These are phyloP conservation scores for Sphagnum contortum DNA, from an alignment of 225 moss, liverwort and hornwort genomes.

Conservation along the genomic window DNA sequence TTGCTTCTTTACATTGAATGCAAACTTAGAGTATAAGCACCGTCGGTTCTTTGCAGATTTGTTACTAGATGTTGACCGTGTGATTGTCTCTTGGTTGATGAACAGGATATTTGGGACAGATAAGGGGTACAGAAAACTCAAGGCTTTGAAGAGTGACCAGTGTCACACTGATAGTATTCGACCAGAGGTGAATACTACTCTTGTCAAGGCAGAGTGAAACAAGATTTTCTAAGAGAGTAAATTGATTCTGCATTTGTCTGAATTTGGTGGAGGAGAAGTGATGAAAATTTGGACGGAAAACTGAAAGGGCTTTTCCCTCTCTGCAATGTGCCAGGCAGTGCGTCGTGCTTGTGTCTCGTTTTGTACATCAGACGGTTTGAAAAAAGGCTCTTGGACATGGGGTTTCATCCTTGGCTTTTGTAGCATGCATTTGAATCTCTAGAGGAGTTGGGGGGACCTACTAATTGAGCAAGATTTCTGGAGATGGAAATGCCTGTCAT, in stretches of 20 bases:
- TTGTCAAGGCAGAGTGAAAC: background rate
- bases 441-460: too few relatives aligned
- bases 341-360: background rate
- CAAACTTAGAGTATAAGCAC: too few relatives aligned
- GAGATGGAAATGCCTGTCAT: background rate
- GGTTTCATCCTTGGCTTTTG: background rate
- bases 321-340: background rate
- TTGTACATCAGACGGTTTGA: background rate
- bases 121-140: constrained; percentile 56
- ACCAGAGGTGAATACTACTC: background rate
- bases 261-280: too few relatives aligned
- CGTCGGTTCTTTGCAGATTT: background rate
- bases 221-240: background rate
- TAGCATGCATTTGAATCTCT: background rate
- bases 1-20: too few relatives aligned
- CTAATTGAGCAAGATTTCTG: too few relatives aligned
- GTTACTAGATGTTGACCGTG: background rate
- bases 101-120: constrained; percentile 64
- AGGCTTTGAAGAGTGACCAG: constrained; percentile 30
- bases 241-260: background rate
- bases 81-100: background rate
- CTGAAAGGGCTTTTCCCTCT: background rate
- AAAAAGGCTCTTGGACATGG: background rate
- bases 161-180: background rate
- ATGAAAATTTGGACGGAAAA: too few relatives aligned